Percentiles rank a stretch among this genome's conserved stretches.
Conservation (phyloP, 2,329 filamentous ascomycete genomes). For the Aspergillus pseudoglaucus region DNA sequence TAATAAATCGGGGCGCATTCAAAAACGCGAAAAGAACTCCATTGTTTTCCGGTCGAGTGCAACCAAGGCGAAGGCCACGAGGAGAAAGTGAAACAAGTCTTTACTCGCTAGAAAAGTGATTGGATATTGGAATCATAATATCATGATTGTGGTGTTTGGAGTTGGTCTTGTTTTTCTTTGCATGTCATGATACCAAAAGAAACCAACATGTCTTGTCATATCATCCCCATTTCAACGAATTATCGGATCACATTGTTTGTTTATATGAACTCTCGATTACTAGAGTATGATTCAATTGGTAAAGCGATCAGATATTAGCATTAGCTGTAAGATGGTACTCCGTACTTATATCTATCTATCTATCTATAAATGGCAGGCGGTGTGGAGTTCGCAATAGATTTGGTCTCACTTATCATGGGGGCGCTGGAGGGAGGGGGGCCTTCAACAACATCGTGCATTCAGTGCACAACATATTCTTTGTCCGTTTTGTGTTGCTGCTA, state of each 20-base stretch:
- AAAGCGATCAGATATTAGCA: not conserved
- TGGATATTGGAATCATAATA: not conserved
- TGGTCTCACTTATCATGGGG: too few relatives aligned
- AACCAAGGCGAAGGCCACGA: slow-evolving; percentile 24
- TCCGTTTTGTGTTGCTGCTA: too few relatives aligned
- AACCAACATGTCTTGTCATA: not conserved
- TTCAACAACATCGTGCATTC: too few relatives aligned
- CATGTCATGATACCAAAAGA: not conserved
- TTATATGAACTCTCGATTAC: not conserved
- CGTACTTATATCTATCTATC: not conserved
- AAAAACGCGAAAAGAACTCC: slow-evolving; percentile 33
- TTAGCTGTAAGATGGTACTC: not conserved
- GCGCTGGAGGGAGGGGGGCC: too few relatives aligned
- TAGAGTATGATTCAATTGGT: not conserved
- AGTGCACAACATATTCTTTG: too few relatives aligned
- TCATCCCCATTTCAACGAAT: not conserved
- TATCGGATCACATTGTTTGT: not conserved
- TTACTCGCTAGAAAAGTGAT: not conserved
- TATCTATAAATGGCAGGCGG: not conserved
- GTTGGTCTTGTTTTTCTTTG: not conserved
- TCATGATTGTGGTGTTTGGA: not conserved
- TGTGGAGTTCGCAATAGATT: not conserved
- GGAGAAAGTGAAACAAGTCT: slow-evolving; percentile 23
- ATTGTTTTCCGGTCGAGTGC: slow-evolving; percentile 34
- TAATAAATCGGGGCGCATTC: slow-evolving; percentile 30